Evolutionary conservation across 2,329 filamentous ascomycete genomes (phyloP), one percentile per base, ranked within the genome.

Genomic region (Penicillium italicum): DNA sequence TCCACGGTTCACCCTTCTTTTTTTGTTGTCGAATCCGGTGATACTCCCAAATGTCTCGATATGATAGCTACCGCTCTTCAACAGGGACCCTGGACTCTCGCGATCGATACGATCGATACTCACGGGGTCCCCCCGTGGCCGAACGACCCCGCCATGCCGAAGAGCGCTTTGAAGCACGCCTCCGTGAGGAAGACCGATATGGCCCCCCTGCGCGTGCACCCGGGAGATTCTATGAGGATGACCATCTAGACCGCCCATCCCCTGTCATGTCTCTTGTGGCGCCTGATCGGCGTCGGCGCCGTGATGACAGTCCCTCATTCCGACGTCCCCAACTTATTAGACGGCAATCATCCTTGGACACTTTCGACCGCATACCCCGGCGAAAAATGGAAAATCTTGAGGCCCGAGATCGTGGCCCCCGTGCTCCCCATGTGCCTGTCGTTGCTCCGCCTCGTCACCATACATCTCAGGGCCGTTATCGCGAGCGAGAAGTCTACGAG

Each of bases 331-430:
- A 80, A 30, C 80, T 92, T 60, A 69, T 94, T 48, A 84, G 92
- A 55, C 85, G 92, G 41, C 91, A 96, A 72, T 96, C 91, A 14
- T 96, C 91, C 50, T 80, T 96, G 37, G 92, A 96, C 72, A 96
- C 89, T 0, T 96, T 91, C 69, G 92, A 97, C 73, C 86, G 91
- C 46, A 85, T 85, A 28, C 87, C 89, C 1, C 65, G 80, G 52
- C 79, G 80, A 31, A 79, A 82, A 42, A 80, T 81, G 50, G 69
- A 71, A 26, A 67, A 75, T 20, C 68, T 73, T 57, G 67, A 71
- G 55, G 60, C 68, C 54, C 67, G 64, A 44, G 72, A 72, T 40
- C 70, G 72, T 75, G 36, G 79, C 76, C 20, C 76, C 74, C 12
- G 83, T 57, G 79, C 81, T 40, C 85, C 89, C 30, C 85, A 87